These are phyloP conservation scores for Jaltomata sinuosa DNA, from an alignment of 257 asterid species.

Conservation along the genomic window DNA sequence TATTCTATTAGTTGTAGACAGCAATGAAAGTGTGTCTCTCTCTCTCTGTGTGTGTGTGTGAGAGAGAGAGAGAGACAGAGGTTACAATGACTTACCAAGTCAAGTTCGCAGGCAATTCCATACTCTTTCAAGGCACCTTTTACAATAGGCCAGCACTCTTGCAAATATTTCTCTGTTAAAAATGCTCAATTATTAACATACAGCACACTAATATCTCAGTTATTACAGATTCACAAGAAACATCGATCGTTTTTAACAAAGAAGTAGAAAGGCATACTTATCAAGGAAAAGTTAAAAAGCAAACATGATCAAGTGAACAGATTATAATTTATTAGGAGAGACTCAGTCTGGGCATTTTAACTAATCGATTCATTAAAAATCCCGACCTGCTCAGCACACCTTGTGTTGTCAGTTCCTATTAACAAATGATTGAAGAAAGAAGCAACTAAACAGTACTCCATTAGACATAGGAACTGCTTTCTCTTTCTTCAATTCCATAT, in stretches of 20 bases:
- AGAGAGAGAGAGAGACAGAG: background rate
- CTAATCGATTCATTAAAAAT: background rate
- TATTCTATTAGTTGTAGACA: background rate
- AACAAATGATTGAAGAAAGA: background rate
- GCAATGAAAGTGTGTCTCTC: background rate
- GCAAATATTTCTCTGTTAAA: conserved; percentile 68
- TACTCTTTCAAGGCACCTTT: conserved; percentile 68
- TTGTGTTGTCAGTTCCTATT: background rate
- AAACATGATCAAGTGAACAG: background rate
- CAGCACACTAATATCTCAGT: background rate
- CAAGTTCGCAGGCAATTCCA: conserved; percentile 55
- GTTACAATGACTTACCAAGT: conserved; percentile 46
- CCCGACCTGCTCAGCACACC: background rate
- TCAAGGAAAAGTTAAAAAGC: background rate
- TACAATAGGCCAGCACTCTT: conserved; percentile 79
- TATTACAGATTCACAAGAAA: background rate
- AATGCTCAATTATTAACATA: background rate
- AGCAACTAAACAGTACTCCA: background rate
- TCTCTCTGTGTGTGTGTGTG: background rate
- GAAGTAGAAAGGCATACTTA: background rate
- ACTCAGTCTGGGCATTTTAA: background rate
- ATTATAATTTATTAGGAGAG: background rate
- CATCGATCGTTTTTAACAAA: background rate
- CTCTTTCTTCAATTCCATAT: background rate
- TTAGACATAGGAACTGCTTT: background rate